These are phyloP conservation scores for Ettlia oleoabundans DNA, from an alignment of 139 green algal genomes.

Conservation along the genomic window DNA sequence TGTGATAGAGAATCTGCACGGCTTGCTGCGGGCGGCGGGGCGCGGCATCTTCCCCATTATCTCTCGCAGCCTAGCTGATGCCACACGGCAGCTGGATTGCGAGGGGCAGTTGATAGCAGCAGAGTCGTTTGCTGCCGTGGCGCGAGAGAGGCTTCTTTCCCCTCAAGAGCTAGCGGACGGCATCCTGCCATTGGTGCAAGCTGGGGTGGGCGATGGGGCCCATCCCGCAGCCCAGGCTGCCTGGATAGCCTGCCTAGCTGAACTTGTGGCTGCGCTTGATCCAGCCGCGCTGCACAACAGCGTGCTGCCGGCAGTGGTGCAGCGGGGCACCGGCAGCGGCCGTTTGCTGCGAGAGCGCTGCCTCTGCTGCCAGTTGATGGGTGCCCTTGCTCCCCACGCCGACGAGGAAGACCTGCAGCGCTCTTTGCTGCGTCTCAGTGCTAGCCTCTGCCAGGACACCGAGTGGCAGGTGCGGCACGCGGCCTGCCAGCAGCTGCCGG, in stretches of 20 bases:
- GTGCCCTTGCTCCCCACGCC: neutral
- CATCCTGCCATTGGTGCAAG: conserved; percentile 21
- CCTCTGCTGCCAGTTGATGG: conserved; percentile 28
- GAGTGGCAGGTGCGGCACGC: conserved; percentile 36
- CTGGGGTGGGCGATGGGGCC: neutral
- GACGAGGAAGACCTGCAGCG: conserved; percentile 10
- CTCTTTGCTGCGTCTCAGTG: conserved; percentile 10
- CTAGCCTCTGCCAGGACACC: conserved; percentile 16
- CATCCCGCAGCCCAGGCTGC: neutral
- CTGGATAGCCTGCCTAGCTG: conserved; percentile 26
- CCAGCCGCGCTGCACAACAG: neutral
- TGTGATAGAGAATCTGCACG: conserved; percentile 25
- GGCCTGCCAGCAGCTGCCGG: conserved; percentile 23
- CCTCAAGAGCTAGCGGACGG: conserved; percentile 1
- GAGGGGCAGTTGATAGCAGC: conserved; percentile 18
- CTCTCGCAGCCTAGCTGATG: neutral
- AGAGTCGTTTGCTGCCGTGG: neutral
- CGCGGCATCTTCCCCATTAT: neutral
- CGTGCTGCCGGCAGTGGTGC: neutral
- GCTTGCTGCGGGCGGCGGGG: conserved; percentile 23
- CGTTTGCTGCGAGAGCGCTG: conserved; percentile 4
- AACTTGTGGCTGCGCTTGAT: conserved; percentile 1
- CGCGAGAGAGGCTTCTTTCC: conserved; percentile 13
- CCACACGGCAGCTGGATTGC: neutral
- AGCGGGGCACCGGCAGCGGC: neutral